Percentiles rank a stretch among this genome's conserved stretches.
Evolutionary conservation across 352 stramenopile genomes (phyloP).

Genomic region (Globisporangium nagaii): DNA sequence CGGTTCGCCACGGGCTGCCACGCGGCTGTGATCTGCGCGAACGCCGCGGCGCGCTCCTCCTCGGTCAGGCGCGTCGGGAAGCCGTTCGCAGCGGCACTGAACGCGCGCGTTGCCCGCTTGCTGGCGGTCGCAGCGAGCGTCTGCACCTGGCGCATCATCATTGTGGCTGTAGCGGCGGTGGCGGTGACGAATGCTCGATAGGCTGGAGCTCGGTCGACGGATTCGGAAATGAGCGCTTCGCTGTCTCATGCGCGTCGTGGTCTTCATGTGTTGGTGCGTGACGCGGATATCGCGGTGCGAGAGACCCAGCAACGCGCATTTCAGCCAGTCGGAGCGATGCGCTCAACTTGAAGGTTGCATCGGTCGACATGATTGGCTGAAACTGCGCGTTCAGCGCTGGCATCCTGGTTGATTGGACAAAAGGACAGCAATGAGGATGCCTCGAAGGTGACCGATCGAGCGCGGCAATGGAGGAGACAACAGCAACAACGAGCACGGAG

Average conservation of each 20-base stretch:
- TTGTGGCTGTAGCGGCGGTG: no score
- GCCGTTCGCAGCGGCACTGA: slow-evolving; percentile 20
- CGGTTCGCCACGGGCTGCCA: slow-evolving; percentile 50
- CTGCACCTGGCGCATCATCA: slow-evolving; percentile 12
- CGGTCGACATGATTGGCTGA: neutral
- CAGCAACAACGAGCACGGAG: no score
- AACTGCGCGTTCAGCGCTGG: neutral
- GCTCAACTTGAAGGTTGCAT: slow-evolving; percentile 6
- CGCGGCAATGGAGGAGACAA: no score
- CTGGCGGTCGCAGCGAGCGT: neutral
- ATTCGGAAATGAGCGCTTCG: slow-evolving; percentile 11
- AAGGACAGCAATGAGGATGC: neutral
- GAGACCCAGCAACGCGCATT: neutral
- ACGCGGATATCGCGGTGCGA: neutral
- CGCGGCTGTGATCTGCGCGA: slow-evolving; percentile 39
- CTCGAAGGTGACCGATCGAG: neutral
- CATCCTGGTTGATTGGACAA: slow-evolving; percentile 4
- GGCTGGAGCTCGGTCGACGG: neutral
- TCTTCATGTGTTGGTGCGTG: slow-evolving; percentile 5
- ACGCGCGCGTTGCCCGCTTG: slow-evolving; percentile 1
- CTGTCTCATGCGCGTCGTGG: neutral
- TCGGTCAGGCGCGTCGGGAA: slow-evolving; percentile 42
- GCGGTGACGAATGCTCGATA: no score
- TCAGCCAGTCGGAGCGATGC: neutral
- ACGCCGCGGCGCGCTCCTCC: slow-evolving; percentile 29